A percentile compares a stretch with the other conserved stretches of the same genome.
Evolutionary conservation across 257 asterid species (phyloP).

Genomic region (Fraxinus americana): DNA sequence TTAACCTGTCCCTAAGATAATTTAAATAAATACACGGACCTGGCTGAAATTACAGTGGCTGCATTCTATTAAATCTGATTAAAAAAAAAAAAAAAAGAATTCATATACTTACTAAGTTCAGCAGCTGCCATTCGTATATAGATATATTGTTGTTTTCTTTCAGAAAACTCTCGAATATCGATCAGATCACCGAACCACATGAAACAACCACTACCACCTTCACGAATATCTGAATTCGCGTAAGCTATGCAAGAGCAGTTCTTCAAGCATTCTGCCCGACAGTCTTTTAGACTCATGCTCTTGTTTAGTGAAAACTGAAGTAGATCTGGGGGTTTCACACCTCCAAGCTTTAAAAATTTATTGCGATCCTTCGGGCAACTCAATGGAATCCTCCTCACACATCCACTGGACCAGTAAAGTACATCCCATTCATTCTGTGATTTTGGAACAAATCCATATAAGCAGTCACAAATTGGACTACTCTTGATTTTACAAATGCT

Average conservation of each 20-base stretch:
- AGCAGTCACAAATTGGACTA: neutral
- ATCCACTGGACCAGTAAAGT: neutral
- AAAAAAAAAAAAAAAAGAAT: too few species aligned
- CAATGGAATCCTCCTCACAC: neutral
- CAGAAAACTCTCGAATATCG: constrained; percentile 9
- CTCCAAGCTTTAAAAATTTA: neutral
- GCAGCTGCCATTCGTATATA: constrained; percentile 18
- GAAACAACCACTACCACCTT: constrained; percentile 17
- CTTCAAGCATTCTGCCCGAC: constrained; percentile 28
- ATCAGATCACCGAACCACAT: constrained; percentile 7
- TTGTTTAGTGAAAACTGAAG: neutral
- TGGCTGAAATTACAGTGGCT: neutral
- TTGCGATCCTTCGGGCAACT: neutral
- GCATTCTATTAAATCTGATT: neutral
- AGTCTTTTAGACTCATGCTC: constrained; percentile 11
- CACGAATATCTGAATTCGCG: constrained; percentile 21
- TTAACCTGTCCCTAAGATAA: neutral
- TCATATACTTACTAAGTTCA: neutral
- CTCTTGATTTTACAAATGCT: neutral
- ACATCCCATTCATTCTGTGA: neutral
- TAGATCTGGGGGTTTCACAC: neutral
- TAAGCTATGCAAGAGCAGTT: constrained; percentile 39
- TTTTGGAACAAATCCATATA: neutral
- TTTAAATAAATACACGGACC: too few species aligned
- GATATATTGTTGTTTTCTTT: constrained; percentile 4